Evolutionary conservation across 2,329 filamentous ascomycete genomes (phyloP).

Genomic region (Cladorrhinum sp.): DNA sequence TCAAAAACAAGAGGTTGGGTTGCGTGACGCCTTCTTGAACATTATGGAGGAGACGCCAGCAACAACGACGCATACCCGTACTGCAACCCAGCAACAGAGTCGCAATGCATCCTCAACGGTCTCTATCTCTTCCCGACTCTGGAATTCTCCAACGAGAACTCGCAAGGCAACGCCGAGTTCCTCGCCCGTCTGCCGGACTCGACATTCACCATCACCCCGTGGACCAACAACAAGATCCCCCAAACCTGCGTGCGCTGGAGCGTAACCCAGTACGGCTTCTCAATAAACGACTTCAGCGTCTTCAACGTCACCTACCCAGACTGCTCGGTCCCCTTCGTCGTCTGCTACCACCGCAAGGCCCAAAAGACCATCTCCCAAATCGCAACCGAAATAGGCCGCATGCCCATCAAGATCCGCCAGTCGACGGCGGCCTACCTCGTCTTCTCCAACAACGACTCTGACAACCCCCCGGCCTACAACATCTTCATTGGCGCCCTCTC

Average conservation of each 20-base stretch:
- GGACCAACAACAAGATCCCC: slow-evolving; percentile 14
- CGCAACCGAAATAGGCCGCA: slow-evolving; percentile 6
- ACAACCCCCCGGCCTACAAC: no score
- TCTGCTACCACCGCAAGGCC: slow-evolving; percentile 6
- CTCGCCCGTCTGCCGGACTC: slow-evolving; percentile 5
- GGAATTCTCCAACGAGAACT: slow-evolving; percentile 4
- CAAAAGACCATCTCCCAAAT: slow-evolving; percentile 3
- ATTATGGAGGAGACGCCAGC: no score
- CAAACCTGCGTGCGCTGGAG: slow-evolving; percentile 2
- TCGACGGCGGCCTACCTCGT: slow-evolving; percentile 13
- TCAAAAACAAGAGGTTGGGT: no score
- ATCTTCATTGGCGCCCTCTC: no score
- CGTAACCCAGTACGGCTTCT: slow-evolving; percentile 3
- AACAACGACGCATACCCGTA: neutral
- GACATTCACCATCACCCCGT: slow-evolving; percentile 4
- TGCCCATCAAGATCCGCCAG: slow-evolving; percentile 9
- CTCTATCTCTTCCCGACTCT: slow-evolving; percentile 9
- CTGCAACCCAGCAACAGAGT: neutral
- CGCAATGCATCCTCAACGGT: slow-evolving; percentile 11
- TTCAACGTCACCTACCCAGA: slow-evolving; percentile 23
- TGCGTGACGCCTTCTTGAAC: no score
- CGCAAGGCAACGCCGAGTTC: slow-evolving; percentile 10
- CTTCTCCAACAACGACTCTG: slow-evolving; percentile 17
- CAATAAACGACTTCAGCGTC: slow-evolving; percentile 20
- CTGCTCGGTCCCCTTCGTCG: slow-evolving; percentile 13